Evolutionary conservation across 176 grass and related monocot species (phyloP).

Genomic region (Zea luxurians): DNA sequence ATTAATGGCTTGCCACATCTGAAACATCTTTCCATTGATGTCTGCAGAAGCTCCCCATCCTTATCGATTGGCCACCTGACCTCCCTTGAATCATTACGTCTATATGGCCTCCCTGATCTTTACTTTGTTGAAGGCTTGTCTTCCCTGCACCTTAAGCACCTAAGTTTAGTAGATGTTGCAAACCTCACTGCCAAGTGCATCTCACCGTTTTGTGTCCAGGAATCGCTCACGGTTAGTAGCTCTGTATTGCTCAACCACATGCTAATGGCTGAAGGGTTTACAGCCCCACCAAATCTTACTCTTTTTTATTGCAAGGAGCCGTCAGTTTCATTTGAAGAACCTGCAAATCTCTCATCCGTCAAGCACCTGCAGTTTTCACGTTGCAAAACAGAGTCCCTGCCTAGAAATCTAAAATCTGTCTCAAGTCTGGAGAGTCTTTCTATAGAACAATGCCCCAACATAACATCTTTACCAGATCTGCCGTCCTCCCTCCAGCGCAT

Average conservation of each 20-base stretch:
- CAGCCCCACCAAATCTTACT: neutral
- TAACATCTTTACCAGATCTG: conserved; percentile 27
- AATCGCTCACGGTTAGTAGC: neutral
- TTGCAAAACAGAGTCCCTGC: neutral
- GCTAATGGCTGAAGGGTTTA: neutral
- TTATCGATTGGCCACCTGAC: neutral
- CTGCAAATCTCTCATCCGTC: neutral
- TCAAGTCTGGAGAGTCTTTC: accelerated
- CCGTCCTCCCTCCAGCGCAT: neutral
- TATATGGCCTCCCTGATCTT: neutral
- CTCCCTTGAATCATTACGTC: neutral
- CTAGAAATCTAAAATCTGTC: neutral
- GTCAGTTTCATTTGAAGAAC: conserved; percentile 9
- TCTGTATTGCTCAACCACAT: neutral
- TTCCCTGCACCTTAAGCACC: neutral
- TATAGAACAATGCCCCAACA: neutral
- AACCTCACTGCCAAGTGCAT: neutral
- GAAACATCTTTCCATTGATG: no score
- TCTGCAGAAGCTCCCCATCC: no score
- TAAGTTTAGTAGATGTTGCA: neutral
- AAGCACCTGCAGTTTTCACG: accelerated
- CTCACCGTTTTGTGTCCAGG: neutral
- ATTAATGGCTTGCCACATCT: no score
- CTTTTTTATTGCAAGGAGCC: neutral
- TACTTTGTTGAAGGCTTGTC: conserved; percentile 20